Conservation (phyloP, 345 rosid genomes). For the Euphorbia peplus region DNA sequence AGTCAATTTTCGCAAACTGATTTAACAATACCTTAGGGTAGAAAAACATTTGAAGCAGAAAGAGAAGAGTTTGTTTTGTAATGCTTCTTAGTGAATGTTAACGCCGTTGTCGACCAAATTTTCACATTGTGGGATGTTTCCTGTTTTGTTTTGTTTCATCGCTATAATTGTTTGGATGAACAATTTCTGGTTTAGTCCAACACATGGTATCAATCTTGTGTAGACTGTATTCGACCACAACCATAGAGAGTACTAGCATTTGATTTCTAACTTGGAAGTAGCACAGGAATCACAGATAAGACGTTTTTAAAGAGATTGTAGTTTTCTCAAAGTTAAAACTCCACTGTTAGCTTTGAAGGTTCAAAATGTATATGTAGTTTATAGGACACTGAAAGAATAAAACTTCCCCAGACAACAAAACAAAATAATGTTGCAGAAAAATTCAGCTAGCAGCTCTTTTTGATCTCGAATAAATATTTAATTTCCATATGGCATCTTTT, state of each 20-base stretch:
- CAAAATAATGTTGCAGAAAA: not conserved
- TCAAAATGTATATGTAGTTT: constrained; percentile 1
- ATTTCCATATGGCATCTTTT: constrained; percentile 53
- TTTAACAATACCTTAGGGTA: too few species aligned
- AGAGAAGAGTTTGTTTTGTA: too few species aligned
- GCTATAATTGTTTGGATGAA: too few species aligned
- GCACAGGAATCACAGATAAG: not conserved
- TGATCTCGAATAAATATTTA: constrained; percentile 47
- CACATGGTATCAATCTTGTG: not conserved
- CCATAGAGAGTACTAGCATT: not conserved
- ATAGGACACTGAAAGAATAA: not conserved
- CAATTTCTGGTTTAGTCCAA: not conserved
- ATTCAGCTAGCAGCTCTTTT: constrained; percentile 26
- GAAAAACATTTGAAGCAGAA: too few species aligned
- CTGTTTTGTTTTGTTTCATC: too few species aligned
- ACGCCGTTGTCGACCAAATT: too few species aligned
- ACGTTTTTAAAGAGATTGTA: not conserved
- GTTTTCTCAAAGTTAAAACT: not conserved
- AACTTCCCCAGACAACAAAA: not conserved
- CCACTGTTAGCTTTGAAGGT: not conserved
- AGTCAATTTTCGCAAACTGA: too few species aligned
- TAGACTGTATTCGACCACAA: not conserved
- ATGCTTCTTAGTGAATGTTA: too few species aligned
- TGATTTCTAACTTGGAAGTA: not conserved
- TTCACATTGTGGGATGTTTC: too few species aligned